Evolutionary conservation across 2,329 filamentous ascomycete species (phyloP), one percentile per base, ranked within the genome.

Genomic region (Trichoderma citrinoviride): DNA sequence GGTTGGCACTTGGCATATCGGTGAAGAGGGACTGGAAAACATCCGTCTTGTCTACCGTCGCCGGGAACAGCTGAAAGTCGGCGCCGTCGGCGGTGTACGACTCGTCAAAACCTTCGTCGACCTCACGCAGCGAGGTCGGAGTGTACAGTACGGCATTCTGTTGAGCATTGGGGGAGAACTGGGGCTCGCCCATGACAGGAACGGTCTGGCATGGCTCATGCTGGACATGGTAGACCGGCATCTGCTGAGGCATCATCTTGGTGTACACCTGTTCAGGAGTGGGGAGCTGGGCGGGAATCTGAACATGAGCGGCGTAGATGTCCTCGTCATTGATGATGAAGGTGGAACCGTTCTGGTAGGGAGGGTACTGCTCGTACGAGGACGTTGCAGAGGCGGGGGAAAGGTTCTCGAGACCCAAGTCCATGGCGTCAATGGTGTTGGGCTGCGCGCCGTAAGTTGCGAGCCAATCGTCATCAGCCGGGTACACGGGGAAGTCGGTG

Each of bases 141-240:
- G 89, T 90, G 76, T 83, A 90, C 37, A 92, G 82, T 78, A 91
- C 90, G 1, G 87, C 79, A 66, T 89, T 87, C 41, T 84, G 83
- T 70, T 91, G 89, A 5, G 87, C 90, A 61, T 82, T 81, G 8
- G 89, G 89, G 3, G 90, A 92, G 67, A 92, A 83, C 67, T 91
- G 88, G 37, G 78, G 68, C 47, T 62, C 46, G 68, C 65, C 66
- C 49, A 70, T 56, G 7, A 66, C 7, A 19, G 67, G 68, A 5
- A 70, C 69, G 12, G 68, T 60, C 17, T 67, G 62, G 33, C 67
- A 75, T 21, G 78, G 71, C 50, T 71, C 67, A 49, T 2, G 66
- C 50, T 60, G 68, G 52, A 2, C 64, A 46, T 60, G 70, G 64
- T 72, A 76, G 19, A 74, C 79, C 19, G 65, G 76, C 55, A 83